phyloP scores from a whole-genome alignment of 2,329 filamentous ascomycete species.

The Aspergillus japonicus region DNA sequence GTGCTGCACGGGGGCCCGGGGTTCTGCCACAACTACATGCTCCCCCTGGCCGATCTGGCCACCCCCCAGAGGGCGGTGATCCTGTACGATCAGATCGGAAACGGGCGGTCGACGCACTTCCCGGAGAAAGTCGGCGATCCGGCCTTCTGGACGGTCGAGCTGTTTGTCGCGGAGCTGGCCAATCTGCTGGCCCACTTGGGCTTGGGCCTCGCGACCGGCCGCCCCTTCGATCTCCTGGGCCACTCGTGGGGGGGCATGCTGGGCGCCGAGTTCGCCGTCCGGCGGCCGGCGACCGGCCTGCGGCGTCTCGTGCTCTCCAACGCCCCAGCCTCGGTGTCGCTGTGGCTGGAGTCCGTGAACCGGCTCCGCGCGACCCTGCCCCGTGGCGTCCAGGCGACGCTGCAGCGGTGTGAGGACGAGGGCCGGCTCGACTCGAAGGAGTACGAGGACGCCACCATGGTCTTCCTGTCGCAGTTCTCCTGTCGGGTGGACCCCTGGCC shows the following conservation, averaged over 20 bases:
- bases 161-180: slow-evolving; percentile 1
- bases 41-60: neutral
- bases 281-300: neutral
- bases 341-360: slow-evolving; percentile 4
- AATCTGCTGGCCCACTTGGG: neutral
- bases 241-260: slow-evolving; percentile 8
- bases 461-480: neutral
- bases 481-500: slow-evolving; percentile 3
- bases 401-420: neutral
- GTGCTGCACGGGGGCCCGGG: slow-evolving; percentile 1
- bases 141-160: neutral
- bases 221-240: slow-evolving; percentile 1
- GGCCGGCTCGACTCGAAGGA: neutral
- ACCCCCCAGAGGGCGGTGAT: neutral
- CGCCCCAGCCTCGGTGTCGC: neutral
- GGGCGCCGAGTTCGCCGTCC: neutral
- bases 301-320: slow-evolving; percentile 2
- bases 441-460: slow-evolving; percentile 3
- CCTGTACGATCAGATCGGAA: slow-evolving; percentile 5
- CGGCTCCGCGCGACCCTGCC: neutral
- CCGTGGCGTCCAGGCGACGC: neutral
- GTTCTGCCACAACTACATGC: slow-evolving; percentile 7
- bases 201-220: neutral
- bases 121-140: slow-evolving; percentile 1
- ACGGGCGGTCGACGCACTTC: slow-evolving; percentile 2